Base-by-base conservation (phyloP, 805 yeast species). In the Ogataea kodamae region DNA sequence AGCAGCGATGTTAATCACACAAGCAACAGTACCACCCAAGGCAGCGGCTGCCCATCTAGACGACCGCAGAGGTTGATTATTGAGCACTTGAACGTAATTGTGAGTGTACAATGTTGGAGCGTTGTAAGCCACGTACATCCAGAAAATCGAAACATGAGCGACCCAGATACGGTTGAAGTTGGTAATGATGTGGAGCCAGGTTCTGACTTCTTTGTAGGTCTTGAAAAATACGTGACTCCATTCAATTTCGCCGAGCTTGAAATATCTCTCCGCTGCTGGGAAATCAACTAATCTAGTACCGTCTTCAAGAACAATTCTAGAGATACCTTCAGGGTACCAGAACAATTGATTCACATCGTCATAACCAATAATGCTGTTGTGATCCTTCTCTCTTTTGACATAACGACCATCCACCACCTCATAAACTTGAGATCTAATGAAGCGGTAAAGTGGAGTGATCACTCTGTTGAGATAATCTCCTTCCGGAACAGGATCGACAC, bases 271-370 rank as follows among this genome's bases (percentile, higher is more conserved):
- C 53, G 78, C 86, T 39, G 78, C 75, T 22, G 96, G 94, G 52
- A 89, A 67, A 52, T 92, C 97, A 33, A 89, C 85, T 50, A 92
- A 70, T 60, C 96, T 80, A 12, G 95, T 72, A 48, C 96, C 96
- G 59, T 92, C 97, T 58, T 83, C 92, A 53, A 90, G 76, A 31
- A 81, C 75, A 52, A 92, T 89, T 65, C 92, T 81, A 40, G 94
- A 81, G 47, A 92, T 84, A 73, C 98, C 99, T 67, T 94, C 97
- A 29, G 97, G 97, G 66, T 94, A 92, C 99, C 99, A 92, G 68
- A 94, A 92, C 52, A 92, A 74, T 72, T 92, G 99, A 65, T 92
- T 92, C 42, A 92, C 95, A 70, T 92, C 99, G 69, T 92, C 99
- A 62, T 92, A 92, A 62, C 98, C 94, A 53, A 84, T 74, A 45